Conservation (phyloP, 2,329 filamentous ascomycete genomes). For the Hymenoscyphus fructigenus region DNA sequence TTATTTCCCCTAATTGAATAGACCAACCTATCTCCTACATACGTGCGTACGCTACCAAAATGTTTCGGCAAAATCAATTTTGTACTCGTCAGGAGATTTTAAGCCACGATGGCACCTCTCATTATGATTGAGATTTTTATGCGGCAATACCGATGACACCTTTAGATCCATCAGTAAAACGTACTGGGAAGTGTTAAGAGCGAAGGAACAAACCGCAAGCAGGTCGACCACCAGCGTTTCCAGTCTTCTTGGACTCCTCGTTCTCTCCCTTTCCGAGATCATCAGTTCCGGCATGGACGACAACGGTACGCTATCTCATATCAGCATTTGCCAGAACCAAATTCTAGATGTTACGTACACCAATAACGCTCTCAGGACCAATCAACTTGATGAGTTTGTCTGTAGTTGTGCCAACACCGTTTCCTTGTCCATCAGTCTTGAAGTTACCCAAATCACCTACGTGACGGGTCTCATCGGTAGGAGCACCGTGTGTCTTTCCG, state of each 20-base stretch:
- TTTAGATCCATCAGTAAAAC: constrained; percentile 36
- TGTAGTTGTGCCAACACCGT: constrained; percentile 74
- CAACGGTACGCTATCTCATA: constrained; percentile 74
- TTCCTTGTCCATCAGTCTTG: constrained; percentile 90
- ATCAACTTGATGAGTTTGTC: constrained; percentile 94
- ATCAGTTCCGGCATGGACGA: constrained; percentile 92
- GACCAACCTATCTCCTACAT: not conserved
- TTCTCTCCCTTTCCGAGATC: constrained; percentile 90
- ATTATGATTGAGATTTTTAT: constrained; percentile 44
- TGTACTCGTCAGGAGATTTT: not conserved
- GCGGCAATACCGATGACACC: constrained; percentile 87
- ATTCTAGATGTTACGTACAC: constrained; percentile 56
- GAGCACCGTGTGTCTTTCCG: constrained; percentile 88
- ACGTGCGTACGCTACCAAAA: not conserved
- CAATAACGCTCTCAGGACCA: constrained; percentile 90
- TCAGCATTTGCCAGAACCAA: constrained; percentile 26
- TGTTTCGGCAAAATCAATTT: not conserved
- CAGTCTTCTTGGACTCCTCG: constrained; percentile 97
- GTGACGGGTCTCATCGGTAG: constrained; percentile 79
- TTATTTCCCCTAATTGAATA: not conserved
- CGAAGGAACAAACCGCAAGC: constrained; percentile 73
- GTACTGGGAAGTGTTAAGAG: not conserved
- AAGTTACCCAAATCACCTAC: constrained; percentile 98
- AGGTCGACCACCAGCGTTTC: constrained; percentile 89
- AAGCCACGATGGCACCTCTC: not conserved